Conservation (phyloP, 192 early-diverging fungal genomes). For the Podila horticola region DNA sequence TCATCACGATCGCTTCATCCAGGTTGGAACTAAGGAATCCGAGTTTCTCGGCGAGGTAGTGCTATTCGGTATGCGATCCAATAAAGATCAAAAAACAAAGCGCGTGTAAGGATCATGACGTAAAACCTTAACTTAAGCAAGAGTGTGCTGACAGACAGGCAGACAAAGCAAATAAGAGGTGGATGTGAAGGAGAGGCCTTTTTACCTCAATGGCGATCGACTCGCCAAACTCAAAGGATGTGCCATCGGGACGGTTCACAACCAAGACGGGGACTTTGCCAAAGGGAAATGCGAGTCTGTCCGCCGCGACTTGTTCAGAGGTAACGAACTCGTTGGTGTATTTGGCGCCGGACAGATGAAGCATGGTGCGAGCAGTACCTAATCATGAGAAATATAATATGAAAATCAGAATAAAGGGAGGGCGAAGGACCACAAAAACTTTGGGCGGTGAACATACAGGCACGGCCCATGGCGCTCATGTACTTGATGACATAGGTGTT, state of each 20-base stretch:
- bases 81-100: not conserved
- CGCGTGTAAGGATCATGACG: not conserved
- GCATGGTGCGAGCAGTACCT: slow-evolving; percentile 12
- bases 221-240: slow-evolving; percentile 38
- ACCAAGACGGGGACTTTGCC: slow-evolving; percentile 35
- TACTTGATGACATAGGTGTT: no score
- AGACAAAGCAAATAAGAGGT: no score
- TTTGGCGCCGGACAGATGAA: slow-evolving; percentile 24
- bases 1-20: slow-evolving; percentile 13
- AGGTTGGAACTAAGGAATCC: slow-evolving; percentile 29
- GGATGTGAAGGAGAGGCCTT: not conserved
- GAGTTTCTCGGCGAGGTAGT: slow-evolving; percentile 45
- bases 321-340: slow-evolving; percentile 42
- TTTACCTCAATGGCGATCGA: slow-evolving; percentile 36
- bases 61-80: slow-evolving; percentile 2
- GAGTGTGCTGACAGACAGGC: not conserved
- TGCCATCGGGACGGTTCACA: slow-evolving; percentile 22
- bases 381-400: no score
- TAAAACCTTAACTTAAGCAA: no score
- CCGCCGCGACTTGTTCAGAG: slow-evolving; percentile 4
- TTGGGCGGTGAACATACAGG: no score
- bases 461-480: no score
- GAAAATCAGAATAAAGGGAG: no score
- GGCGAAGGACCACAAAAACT: no score
- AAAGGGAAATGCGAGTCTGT: slow-evolving; percentile 22